Evolutionary conservation across 2,329 filamentous ascomycete species (phyloP).

Genomic region (Amphichorda felina): DNA sequence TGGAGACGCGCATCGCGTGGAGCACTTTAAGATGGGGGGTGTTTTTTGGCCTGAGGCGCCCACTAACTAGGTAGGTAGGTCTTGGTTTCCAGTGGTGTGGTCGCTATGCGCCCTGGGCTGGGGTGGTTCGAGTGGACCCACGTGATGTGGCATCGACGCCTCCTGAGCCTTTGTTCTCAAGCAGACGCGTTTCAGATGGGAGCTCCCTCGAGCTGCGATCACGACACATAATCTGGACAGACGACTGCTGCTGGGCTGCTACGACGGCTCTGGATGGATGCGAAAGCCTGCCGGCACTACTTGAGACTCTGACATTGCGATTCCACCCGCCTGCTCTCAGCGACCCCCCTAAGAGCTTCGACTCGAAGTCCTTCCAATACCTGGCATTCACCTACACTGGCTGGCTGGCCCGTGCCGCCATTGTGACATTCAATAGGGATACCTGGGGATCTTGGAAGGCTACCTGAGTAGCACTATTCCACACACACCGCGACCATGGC

Average conservation of each 20-base stretch:
- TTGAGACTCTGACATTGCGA: background rate
- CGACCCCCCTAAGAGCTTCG: too few relatives aligned
- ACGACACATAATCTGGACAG: background rate
- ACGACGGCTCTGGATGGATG: background rate
- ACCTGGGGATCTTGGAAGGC: too few relatives aligned
- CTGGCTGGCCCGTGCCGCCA: too few relatives aligned
- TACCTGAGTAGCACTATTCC: too few relatives aligned
- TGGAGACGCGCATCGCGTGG: conserved; percentile 25
- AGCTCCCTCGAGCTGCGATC: background rate
- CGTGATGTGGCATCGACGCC: conserved; percentile 14
- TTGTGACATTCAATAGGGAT: too few relatives aligned
- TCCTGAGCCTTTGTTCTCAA: conserved; percentile 11
- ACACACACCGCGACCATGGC: conserved; percentile 27
- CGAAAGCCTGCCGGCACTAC: background rate
- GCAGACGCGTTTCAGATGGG: conserved; percentile 1
- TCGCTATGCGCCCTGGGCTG: too few relatives aligned
- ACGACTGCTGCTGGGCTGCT: background rate
- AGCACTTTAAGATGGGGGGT: conserved; percentile 23
- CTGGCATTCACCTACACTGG: too few relatives aligned
- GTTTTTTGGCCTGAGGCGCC: conserved; percentile 20
- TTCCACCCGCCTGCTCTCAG: too few relatives aligned
- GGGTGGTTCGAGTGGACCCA: too few relatives aligned
- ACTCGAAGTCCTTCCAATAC: too few relatives aligned
- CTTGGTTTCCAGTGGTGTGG: background rate
- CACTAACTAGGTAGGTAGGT: background rate